These are phyloP conservation scores for Chlamydomonas incerta DNA, from an alignment of 139 green algal species.

Conservation along the genomic window DNA sequence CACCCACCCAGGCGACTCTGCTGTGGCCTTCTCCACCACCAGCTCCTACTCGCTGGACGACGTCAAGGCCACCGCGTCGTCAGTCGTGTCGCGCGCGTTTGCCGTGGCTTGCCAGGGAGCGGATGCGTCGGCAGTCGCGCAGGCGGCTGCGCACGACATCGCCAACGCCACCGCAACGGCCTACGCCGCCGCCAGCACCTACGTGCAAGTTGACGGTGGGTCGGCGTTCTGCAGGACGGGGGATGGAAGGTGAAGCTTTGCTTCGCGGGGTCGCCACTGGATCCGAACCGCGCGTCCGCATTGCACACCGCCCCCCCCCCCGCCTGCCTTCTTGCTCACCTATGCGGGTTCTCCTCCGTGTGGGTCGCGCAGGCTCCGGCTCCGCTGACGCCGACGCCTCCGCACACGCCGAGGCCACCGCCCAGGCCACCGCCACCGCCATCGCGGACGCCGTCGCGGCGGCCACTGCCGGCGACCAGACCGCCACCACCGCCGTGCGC, in stretches of 20 bases:
- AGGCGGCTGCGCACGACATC: background rate
- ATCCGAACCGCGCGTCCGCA: background rate
- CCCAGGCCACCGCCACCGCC: background rate
- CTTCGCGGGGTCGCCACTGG: too few species aligned
- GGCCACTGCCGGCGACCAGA: background rate
- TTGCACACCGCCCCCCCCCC: too few species aligned
- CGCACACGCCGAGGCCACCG: background rate
- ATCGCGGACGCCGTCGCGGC: background rate
- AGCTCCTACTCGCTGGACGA: background rate
- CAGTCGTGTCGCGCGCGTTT: background rate
- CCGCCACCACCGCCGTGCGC: background rate
- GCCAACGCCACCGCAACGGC: background rate
- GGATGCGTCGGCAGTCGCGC: background rate
- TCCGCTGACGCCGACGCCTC: background rate
- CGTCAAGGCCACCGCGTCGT: too few species aligned
- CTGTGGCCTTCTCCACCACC: too few species aligned
- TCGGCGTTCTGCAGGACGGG: background rate
- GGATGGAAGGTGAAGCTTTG: background rate
- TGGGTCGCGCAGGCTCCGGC: background rate
- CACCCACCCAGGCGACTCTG: too few species aligned
- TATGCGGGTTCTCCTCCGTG: too few species aligned
- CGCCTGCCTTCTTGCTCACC: too few species aligned
- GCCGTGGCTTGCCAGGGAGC: background rate
- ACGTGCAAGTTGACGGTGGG: background rate
- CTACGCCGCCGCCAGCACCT: background rate